phyloP scores from a whole-genome alignment of 192 early-diverging fungal genomes.

The Gorgonomyces haynaldii region DNA sequence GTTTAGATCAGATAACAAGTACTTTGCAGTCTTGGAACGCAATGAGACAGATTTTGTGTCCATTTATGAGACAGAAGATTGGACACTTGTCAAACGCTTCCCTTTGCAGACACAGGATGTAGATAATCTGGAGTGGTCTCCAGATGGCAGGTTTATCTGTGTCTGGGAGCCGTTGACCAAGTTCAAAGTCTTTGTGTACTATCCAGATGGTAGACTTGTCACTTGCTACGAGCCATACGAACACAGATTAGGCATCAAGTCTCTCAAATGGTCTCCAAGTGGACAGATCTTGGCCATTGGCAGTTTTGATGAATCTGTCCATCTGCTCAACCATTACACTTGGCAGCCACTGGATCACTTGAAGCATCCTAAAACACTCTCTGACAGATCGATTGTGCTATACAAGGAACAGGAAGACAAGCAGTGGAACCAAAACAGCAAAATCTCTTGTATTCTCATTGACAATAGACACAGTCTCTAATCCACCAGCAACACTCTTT shows the following conservation, averaged over 20 bases:
- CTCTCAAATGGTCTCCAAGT: slow-evolving; percentile 58
- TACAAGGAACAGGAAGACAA: slow-evolving; percentile 12
- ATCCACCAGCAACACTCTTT: slow-evolving; percentile 46
- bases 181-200: slow-evolving; percentile 63
- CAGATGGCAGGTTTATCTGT: slow-evolving; percentile 66
- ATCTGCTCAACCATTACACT: slow-evolving; percentile 53
- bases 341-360: slow-evolving; percentile 60
- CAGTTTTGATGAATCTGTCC: slow-evolving; percentile 76
- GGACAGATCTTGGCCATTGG: slow-evolving; percentile 69
- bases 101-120: slow-evolving; percentile 57
- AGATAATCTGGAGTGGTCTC: slow-evolving; percentile 71
- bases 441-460: slow-evolving; percentile 5
- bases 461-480: slow-evolving; percentile 36
- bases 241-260: slow-evolving; percentile 65
- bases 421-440: slow-evolving; percentile 20
- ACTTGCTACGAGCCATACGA: slow-evolving; percentile 38
- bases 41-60: slow-evolving; percentile 49
- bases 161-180: slow-evolving; percentile 61
- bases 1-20: slow-evolving; percentile 51
- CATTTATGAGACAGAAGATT: slow-evolving; percentile 57
- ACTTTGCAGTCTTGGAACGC: slow-evolving; percentile 47
- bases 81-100: slow-evolving; percentile 51
- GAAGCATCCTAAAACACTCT: slow-evolving; percentile 30
- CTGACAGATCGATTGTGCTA: slow-evolving; percentile 21
- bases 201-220: slow-evolving; percentile 46